Evolutionary conservation across 352 stramenopile genomes (phyloP), one percentile per base, ranked within the genome.

Genomic region (Phytopythium helicoides): DNA sequence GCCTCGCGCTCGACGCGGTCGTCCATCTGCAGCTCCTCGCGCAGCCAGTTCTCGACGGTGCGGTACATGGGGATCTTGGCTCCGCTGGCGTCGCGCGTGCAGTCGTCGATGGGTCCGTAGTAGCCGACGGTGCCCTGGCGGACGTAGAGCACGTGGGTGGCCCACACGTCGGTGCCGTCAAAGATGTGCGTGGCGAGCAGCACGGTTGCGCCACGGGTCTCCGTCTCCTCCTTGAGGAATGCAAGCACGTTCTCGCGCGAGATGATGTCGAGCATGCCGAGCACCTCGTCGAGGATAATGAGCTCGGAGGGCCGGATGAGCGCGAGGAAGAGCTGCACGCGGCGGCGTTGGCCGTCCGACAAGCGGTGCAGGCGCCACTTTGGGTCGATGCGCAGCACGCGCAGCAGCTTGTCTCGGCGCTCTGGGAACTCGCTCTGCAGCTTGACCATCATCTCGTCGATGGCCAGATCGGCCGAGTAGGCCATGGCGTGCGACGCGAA

Each of bases 251-350:
- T 96, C 47, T 97, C 86, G 26, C 95, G 81, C 16, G 94, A 96
- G 52, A 98, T 93, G 47, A 98, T 93, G 74, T 99, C 97, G 31
- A 99, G 76, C 69, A 95, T 97, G 1, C 94, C 97, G 8, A 98
- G 97, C 46, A 99, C 88, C 82, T 99, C 97, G 60, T 99, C 97
- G n/a, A 99, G 73, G 5, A 99, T 67, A 33, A 99, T 91, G 49
- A 99, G 84, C 59, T 98, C 81, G 50, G 97, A 99, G 15, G 97
- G 97, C 39, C 95, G 82, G 45, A 99, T 75, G 4, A 99, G 74
- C 33, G 94, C 94, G 22, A 99, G 61, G 57, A 99, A 96, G 36
- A 99, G 76, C 73, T 99, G 97, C 10, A 99, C 96, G 36, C 96
- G 83, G 47, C 88, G 82, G 16, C 84, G 73, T 56, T 95, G 85